Evolutionary conservation across 257 asterid genomes (phyloP).

Genomic region (Handroanthus guayacan): DNA sequence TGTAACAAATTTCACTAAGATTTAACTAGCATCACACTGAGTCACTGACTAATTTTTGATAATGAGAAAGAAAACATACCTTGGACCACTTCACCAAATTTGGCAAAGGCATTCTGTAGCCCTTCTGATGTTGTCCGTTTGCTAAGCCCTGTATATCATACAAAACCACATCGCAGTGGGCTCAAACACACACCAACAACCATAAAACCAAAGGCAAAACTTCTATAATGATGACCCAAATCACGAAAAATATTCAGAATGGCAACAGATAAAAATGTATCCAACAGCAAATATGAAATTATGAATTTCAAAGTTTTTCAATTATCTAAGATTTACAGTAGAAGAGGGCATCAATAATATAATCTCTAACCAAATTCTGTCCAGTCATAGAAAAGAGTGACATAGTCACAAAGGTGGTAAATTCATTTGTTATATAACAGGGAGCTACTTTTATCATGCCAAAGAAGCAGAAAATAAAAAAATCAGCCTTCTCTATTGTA

Average conservation of each 20-base stretch:
- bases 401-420: neutral
- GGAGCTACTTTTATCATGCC: neutral
- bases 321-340: no score
- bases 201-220: neutral
- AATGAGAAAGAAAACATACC: neutral
- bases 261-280: no score
- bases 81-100: constrained; percentile 32
- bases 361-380: neutral
- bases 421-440: neutral
- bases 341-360: neutral
- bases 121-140: constrained; percentile 33
- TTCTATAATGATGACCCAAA: neutral
- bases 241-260: neutral
- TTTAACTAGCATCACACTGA: neutral
- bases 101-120: constrained; percentile 34
- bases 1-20: neutral
- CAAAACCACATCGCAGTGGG: neutral
- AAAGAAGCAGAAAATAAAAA: neutral
- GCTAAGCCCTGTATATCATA: constrained; percentile 30
- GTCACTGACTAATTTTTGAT: neutral
- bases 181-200: neutral
- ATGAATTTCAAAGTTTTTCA: no score
- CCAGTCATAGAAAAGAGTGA: neutral
- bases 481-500: neutral
- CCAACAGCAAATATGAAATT: no score